Percentiles rank a stretch among this genome's conserved stretches.
phyloP scores from a whole-genome alignment of 495 filamentous ascomycete genomes.

The Aspergillus haitiensis region DNA sequence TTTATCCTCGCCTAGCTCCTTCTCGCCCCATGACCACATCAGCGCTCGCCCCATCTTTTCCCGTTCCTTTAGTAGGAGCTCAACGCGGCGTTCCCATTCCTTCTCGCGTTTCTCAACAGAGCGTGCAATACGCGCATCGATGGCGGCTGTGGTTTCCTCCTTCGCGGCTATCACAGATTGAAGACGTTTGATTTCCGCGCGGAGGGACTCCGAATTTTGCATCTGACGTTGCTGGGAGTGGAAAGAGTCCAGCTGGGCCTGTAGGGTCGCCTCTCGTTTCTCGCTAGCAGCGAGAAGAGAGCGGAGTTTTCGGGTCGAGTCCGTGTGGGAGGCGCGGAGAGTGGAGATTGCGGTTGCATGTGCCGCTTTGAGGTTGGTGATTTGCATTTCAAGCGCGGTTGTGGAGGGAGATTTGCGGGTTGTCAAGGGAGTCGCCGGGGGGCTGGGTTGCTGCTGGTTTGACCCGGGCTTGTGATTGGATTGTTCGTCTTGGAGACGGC shows the following conservation, averaged over 20 bases:
- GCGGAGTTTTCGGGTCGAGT: conserved; percentile 44
- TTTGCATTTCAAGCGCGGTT: conserved; percentile 37
- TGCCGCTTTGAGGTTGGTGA: conserved; percentile 40
- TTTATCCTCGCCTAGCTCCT: conserved; percentile 39
- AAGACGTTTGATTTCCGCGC: conserved; percentile 36
- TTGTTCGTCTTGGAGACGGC: conserved; percentile 85
- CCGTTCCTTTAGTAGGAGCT: conserved; percentile 57
- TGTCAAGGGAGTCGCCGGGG: conserved; percentile 34
- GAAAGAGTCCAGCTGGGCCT: conserved; percentile 37
- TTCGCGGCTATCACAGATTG: conserved; percentile 40
- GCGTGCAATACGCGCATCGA: conserved; percentile 45
- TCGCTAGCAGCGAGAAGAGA: conserved; percentile 42
- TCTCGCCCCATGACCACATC: conserved; percentile 51
- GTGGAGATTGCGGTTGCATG: conserved; percentile 42
- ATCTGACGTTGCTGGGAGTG: conserved; percentile 20
- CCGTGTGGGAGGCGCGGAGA: conserved; percentile 45
- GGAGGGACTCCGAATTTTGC: conserved; percentile 28
- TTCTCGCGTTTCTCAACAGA: conserved; percentile 51
- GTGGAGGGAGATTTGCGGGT: conserved; percentile 20
- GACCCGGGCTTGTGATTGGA: conserved; percentile 25
- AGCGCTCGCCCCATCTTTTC: conserved; percentile 54
- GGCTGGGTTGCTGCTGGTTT: conserved; percentile 23
- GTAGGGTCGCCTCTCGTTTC: conserved; percentile 45
- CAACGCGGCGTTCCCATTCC: conserved; percentile 52
- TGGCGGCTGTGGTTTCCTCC: conserved; percentile 41